Evolutionary conservation across 106 monocot species (phyloP), one percentile per base, ranked within the genome.

Genomic region (Posidonia australis): DNA sequence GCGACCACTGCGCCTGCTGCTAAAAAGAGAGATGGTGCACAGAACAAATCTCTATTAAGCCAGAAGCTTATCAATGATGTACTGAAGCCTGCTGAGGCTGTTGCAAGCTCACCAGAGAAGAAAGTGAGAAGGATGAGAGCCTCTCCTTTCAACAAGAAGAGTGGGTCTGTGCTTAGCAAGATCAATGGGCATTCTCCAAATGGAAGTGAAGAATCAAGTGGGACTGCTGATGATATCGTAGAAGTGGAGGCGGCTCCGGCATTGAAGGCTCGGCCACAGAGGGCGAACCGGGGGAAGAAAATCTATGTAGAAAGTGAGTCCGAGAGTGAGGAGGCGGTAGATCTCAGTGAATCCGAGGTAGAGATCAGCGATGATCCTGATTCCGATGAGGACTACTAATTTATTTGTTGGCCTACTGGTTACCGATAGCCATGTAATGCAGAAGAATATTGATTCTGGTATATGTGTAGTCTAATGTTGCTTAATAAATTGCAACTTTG

Each of bases 101-200:
- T 28, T 19, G 48, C 32, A 16, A 53, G 14, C 25, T 90, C 90
- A 1, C 94, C 94, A 4, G 81, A 90, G 61, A 90, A 84, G 70
- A 96, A 96, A 68, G 90, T 90, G 18, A 78, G 94, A 69, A 96
- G 82, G 80, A 90, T 87, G 53, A 81, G 90, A 22, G 70, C 63
- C 3, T 96, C 94, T 13, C 90, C 94, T 1, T 90, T 96, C 77
- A 87, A 96, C 63, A 96, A 90, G 80, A 96, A 96, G 77, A 96
- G 90, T 24, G 80, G 87, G 0, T 81, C 53, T 24, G 20, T 54
- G 29, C 19, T 54, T 24, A 51, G 13, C 51, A 31, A 28, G 13
- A n/a, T 54, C 24, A 46, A 23, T 20, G 48, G 27, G 27, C 17
- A 28, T 23, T 49, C 65, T 14, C 49, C 16, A 1, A 21, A 6